Evolutionary conservation across 768 basidiomycete species (phyloP).

Genomic region (Leccinellum luteum): DNA sequence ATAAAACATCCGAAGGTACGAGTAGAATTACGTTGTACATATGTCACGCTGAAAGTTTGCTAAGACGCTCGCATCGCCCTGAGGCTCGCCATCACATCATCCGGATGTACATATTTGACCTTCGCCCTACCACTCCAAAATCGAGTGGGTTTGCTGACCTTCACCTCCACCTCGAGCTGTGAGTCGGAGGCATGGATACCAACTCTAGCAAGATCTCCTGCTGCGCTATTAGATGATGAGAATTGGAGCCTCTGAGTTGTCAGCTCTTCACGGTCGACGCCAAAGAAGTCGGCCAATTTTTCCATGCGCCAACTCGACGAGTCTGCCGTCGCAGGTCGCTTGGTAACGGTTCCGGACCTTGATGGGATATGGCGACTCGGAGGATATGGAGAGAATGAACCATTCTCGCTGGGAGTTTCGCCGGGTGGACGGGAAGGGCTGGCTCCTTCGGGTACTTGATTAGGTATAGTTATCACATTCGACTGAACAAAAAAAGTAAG

Average conservation of each 20-base stretch:
- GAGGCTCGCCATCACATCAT: conserved; percentile 43
- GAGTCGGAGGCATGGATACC: background rate
- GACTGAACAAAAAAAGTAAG: conserved; percentile 6
- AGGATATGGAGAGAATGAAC: background rate
- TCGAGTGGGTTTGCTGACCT: conserved; percentile 34
- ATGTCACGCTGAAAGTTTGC: background rate
- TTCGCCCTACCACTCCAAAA: conserved; percentile 39
- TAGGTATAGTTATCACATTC: background rate
- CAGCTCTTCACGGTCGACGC: conserved; percentile 9
- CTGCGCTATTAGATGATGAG: background rate
- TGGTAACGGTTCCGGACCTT: background rate
- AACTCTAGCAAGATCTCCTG: conserved; percentile 3
- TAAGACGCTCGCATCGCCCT: conserved; percentile 39
- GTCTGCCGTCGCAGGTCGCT: conserved; percentile 6
- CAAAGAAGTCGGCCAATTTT: conserved; percentile 17
- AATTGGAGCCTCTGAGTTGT: background rate
- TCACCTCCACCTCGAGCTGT: conserved; percentile 36
- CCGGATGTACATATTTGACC: conserved; percentile 37
- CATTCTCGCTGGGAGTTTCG: background rate
- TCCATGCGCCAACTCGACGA: conserved; percentile 5
- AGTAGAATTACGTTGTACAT: background rate
- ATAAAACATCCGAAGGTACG: background rate
- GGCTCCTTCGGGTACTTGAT: background rate
- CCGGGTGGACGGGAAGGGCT: background rate
- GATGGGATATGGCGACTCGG: background rate